phyloP scores from a whole-genome alignment of 805 yeast species.

The Kodamaea neixiangensis region DNA sequence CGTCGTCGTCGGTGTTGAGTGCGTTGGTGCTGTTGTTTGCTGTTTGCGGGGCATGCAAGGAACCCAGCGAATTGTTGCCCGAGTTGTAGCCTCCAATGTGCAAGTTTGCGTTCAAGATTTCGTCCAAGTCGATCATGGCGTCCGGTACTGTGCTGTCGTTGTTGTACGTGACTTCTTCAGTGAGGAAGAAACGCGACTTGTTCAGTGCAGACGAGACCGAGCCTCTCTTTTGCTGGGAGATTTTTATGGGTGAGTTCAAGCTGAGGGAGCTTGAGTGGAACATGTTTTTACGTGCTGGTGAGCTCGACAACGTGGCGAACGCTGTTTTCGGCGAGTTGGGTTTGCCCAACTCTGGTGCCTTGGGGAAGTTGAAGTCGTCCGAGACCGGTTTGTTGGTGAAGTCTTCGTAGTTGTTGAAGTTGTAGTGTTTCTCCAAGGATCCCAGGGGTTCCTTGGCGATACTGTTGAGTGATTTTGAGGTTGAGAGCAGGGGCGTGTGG shows the following conservation, averaged over 20 bases:
- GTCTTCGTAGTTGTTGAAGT: conserved; percentile 40
- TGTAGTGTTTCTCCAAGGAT: conserved; percentile 19
- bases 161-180: conserved; percentile 30
- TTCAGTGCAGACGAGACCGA: conserved; percentile 19
- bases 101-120: conserved; percentile 33
- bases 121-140: conserved; percentile 43
- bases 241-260: conserved; percentile 37
- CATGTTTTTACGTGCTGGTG: conserved; percentile 10
- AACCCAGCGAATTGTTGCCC: conserved; percentile 8
- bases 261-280: conserved; percentile 17
- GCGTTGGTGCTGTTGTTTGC: neutral
- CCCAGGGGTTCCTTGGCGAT: conserved; percentile 4
- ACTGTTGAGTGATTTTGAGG: conserved; percentile 12
- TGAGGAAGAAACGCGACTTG: conserved; percentile 28
- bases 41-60: neutral
- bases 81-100: conserved; percentile 24
- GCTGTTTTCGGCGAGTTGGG: conserved; percentile 7
- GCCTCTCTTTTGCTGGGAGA: conserved; percentile 22
- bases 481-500: neutral
- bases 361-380: conserved; percentile 34
- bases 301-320: conserved; percentile 3
- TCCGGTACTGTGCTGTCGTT: conserved; percentile 34
- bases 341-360: conserved; percentile 18
- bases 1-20: conserved; percentile 20
- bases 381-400: conserved; percentile 24